Evolutionary conservation across 1,284 basidiomycete species (phyloP), one percentile per base, ranked within the genome.

Genomic region (Cutaneotrichosporon mucoides): DNA sequence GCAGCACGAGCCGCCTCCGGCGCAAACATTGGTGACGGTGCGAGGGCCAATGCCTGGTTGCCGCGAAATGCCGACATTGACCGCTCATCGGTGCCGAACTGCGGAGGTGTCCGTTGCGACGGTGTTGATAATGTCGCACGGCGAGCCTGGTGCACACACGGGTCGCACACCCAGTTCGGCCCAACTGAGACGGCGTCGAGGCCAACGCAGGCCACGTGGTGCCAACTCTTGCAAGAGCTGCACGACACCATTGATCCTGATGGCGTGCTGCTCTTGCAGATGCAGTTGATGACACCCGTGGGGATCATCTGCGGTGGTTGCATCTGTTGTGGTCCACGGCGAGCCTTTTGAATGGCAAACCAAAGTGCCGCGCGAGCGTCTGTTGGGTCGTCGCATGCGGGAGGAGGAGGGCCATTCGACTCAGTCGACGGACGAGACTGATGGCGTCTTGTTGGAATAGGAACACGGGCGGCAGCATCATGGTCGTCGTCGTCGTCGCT

Each of bases 21-120:
- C 6, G 62, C 63, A 59, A 75, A 75, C 67, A 75, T 71, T 2
- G 75, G 75, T 13, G 73, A 75, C 13, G 75, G 75, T 2, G 73
- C 73, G 2, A 76, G 65, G 4, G 75, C 75, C 37, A 76, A 66
- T n/a, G 68, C 65, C 53, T 67, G 45, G 56, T 75, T 66, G 38
- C 69, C 70, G 36, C 72, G 70, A 65, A 74, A 72, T 1, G 72
- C 74, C 4, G 57, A 56, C 35, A 38, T 6, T 5, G 70, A 71
- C 10, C 72, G 63, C 46, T 70, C 69, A 52, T 68, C 63, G 50
- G 69, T 66, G 42, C 35, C 60, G 60, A 24, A 51, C 11, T n/a
- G 49, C 36, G 16, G 35, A 9, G 58, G 58, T 13, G 55, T 55
- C 36, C 62, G 55, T 8, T 57, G 52, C 6, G 60, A 45, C 6